phyloP scores from a whole-genome alignment of 2,329 filamentous ascomycete genomes.

The Fusarium fracticaudum region DNA sequence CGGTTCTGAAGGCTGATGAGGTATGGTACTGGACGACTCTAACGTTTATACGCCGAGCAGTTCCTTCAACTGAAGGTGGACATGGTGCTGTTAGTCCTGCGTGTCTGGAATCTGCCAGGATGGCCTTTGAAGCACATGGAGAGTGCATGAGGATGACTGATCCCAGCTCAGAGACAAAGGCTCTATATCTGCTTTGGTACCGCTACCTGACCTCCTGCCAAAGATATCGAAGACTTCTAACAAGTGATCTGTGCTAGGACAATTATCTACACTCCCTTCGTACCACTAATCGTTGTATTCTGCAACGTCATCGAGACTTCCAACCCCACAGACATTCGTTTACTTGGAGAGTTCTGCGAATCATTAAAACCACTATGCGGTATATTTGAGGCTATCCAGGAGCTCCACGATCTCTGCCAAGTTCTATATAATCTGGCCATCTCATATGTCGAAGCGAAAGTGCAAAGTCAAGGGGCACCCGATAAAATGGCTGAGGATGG shows the following conservation, averaged over 20 bases:
- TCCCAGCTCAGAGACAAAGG: background rate
- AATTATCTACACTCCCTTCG: background rate
- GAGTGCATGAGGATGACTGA: background rate
- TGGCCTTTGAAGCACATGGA: background rate
- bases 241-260: background rate
- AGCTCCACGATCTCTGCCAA: background rate
- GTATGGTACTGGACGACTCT: background rate
- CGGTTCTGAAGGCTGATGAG: background rate
- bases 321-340: background rate
- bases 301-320: background rate
- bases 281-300: background rate
- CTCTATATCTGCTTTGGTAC: background rate
- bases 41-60: background rate
- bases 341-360: background rate
- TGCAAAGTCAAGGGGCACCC: rapidly evolving
- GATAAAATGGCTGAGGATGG: background rate
- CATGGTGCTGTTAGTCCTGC: background rate
- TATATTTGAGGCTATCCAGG: background rate
- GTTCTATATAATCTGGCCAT: background rate
- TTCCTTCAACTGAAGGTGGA: rapidly evolving
- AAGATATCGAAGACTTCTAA: background rate
- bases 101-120: background rate
- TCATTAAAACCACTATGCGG: background rate
- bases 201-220: rapidly evolving
- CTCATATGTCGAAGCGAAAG: background rate